phyloP scores from a whole-genome alignment of 169 alveolate genomes.

The Eimeria necatrix region DNA sequence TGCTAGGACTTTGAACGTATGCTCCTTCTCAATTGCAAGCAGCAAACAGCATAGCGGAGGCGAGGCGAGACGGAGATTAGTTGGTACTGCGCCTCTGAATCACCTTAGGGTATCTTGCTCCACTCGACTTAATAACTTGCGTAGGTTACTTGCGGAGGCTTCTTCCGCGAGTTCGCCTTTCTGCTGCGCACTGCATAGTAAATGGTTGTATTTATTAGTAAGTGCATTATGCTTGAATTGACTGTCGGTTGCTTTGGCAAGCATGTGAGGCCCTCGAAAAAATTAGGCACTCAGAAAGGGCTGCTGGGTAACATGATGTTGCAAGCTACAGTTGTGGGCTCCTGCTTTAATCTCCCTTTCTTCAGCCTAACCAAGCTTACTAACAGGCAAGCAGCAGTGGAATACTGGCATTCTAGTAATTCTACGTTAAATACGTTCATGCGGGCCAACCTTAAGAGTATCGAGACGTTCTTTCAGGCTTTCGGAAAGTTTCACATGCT shows the following conservation, averaged over 20 bases:
- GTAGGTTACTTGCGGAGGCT: slow-evolving; percentile 17
- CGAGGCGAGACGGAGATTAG: background rate
- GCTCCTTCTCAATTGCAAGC: too few species aligned
- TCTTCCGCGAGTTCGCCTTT: background rate
- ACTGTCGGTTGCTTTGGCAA: too few species aligned
- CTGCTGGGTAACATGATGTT: too few species aligned
- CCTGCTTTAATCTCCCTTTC: too few species aligned
- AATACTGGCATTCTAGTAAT: background rate
- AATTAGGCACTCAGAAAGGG: too few species aligned
- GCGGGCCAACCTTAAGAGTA: slow-evolving; percentile 55
- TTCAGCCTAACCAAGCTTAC: background rate
- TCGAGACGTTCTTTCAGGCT: slow-evolving; percentile 53
- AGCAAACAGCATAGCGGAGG: background rate
- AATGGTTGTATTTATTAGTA: too few species aligned
- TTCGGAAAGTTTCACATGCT: slow-evolving; percentile 61
- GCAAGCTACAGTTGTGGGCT: too few species aligned
- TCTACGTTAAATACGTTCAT: background rate
- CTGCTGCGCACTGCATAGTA: background rate
- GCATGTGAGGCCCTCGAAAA: too few species aligned
- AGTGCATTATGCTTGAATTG: too few species aligned
- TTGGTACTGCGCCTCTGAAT: background rate
- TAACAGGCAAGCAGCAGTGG: background rate
- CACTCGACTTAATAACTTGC: slow-evolving; percentile 39
- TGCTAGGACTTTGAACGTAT: too few species aligned
- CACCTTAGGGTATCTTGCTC: slow-evolving; percentile 67